Percentiles rank a stretch among this genome's conserved stretches.
phyloP scores from a whole-genome alignment of 2,329 filamentous ascomycete genomes.

The Scedosporium aurantiacum region DNA sequence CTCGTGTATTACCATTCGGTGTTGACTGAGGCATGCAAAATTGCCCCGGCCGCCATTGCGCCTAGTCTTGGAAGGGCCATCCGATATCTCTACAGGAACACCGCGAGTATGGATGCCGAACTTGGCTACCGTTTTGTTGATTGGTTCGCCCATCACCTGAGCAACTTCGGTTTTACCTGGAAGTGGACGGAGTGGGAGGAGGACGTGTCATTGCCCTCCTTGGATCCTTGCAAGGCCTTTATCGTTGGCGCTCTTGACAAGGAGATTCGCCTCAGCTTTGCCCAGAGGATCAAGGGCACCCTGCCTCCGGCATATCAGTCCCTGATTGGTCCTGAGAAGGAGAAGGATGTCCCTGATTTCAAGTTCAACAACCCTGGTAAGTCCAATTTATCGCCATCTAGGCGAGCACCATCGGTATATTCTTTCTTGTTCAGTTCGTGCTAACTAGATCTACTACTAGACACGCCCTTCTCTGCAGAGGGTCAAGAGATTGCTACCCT shows the following conservation, averaged over 20 bases:
- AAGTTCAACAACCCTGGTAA: slow-evolving; percentile 71
- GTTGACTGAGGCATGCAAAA: slow-evolving; percentile 89
- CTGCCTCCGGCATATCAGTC: slow-evolving; percentile 72
- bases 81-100: slow-evolving; percentile 74
- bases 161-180: slow-evolving; percentile 99
- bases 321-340: slow-evolving; percentile 75
- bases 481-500: slow-evolving; percentile 72
- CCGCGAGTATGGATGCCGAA: slow-evolving; percentile 77
- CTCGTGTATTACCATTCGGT: slow-evolving; percentile 94
- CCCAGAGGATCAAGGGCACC: slow-evolving; percentile 89
- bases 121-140: slow-evolving; percentile 80
- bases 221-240: slow-evolving; percentile 87
- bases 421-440: not conserved
- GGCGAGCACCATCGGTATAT: not conserved
- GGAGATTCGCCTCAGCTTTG: slow-evolving; percentile 92
- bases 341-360: slow-evolving; percentile 92
- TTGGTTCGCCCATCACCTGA: slow-evolving; percentile 96
- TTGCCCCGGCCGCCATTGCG: slow-evolving; percentile 91
- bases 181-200: slow-evolving; percentile 98
- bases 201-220: slow-evolving; percentile 63
- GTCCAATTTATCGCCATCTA: slow-evolving; percentile 17
- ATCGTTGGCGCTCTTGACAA: slow-evolving; percentile 87
- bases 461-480: slow-evolving; percentile 70
- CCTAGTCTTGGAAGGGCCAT: slow-evolving; percentile 90
- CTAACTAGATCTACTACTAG: slow-evolving; percentile 29